Conservation (phyloP, 2,329 filamentous ascomycete species). For the Onygenales sp. region DNA sequence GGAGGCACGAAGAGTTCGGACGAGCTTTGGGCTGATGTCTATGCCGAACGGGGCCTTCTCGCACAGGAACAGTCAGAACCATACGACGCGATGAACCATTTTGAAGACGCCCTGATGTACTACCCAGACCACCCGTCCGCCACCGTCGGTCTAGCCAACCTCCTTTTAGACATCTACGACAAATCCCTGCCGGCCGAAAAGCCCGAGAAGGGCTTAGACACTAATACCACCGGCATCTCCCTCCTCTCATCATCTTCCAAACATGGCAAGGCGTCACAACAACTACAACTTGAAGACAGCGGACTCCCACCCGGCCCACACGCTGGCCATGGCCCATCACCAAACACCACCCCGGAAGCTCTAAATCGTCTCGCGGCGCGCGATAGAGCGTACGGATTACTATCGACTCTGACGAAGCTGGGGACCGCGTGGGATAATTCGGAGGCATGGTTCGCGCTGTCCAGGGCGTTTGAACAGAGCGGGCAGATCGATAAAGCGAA, state of each 20-base stretch:
- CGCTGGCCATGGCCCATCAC: neutral
- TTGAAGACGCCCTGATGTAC: slow-evolving; percentile 72
- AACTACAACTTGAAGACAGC: neutral
- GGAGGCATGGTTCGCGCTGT: slow-evolving; percentile 87
- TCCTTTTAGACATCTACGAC: slow-evolving; percentile 76
- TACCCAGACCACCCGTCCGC: slow-evolving; percentile 70
- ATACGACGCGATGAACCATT: slow-evolving; percentile 63
- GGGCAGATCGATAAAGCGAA: slow-evolving; percentile 80
- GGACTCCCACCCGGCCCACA: too few relatives aligned
- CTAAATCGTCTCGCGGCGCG: slow-evolving; percentile 79
- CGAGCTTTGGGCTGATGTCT: slow-evolving; percentile 75
- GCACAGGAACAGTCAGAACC: slow-evolving; percentile 52
- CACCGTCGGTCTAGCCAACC: slow-evolving; percentile 72
- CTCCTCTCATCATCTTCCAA: slow-evolving; percentile 16
- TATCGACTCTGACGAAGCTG: slow-evolving; percentile 74
- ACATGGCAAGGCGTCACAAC: neutral
- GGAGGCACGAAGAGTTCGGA: slow-evolving; percentile 72
- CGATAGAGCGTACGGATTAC: slow-evolving; percentile 75
- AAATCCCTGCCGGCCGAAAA: slow-evolving; percentile 34
- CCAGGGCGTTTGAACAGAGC: slow-evolving; percentile 77
- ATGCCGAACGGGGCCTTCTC: slow-evolving; percentile 65
- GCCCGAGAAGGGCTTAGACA: slow-evolving; percentile 20
- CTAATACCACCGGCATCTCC: slow-evolving; percentile 17
- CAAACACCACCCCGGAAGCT: slow-evolving; percentile 51
- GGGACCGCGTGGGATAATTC: slow-evolving; percentile 83